A percentile compares a stretch with the other conserved stretches of the same genome.
Conservation (phyloP, 1,139 yeast genomes). For the Sugiyamaella pinicola region DNA sequence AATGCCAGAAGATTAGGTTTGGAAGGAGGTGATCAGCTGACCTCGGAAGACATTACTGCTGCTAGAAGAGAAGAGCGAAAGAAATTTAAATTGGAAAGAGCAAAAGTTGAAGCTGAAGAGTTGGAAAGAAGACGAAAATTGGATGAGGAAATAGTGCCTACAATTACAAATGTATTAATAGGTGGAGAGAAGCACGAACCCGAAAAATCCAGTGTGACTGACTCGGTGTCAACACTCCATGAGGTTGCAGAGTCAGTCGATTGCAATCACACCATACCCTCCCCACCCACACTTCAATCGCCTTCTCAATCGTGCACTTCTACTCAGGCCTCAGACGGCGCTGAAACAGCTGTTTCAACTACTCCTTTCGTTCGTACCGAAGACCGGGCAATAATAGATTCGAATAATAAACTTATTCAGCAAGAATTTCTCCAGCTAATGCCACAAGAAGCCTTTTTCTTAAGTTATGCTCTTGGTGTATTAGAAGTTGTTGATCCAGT, state of each 20-base stretch:
- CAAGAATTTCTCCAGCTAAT: slow-evolving; percentile 74
- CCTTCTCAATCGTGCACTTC: neutral
- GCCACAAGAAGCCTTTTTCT: slow-evolving; percentile 74
- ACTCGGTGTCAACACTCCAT: too few species aligned
- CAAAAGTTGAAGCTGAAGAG: slow-evolving; percentile 41
- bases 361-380: slow-evolving; percentile 25
- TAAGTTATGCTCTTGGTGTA: slow-evolving; percentile 55
- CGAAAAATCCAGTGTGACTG: too few species aligned
- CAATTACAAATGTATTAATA: neutral
- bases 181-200: neutral
- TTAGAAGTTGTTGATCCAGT: slow-evolving; percentile 37
- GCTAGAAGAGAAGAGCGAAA: slow-evolving; percentile 72
- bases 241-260: slow-evolving; percentile 28
- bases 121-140: slow-evolving; percentile 34
- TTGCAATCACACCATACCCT: neutral
- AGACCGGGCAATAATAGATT: slow-evolving; percentile 41
- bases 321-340: neutral
- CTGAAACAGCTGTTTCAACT: neutral
- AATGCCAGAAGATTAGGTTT: slow-evolving; percentile 56
- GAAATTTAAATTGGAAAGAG: slow-evolving; percentile 64
- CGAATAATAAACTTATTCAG: slow-evolving; percentile 45
- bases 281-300: neutral
- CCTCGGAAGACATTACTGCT: slow-evolving; percentile 75
- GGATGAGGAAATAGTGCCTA: slow-evolving; percentile 27
- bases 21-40: slow-evolving; percentile 41